These are phyloP conservation scores for Lactarius evosmus DNA, from an alignment of 768 basidiomycete genomes.

Conservation along the genomic window DNA sequence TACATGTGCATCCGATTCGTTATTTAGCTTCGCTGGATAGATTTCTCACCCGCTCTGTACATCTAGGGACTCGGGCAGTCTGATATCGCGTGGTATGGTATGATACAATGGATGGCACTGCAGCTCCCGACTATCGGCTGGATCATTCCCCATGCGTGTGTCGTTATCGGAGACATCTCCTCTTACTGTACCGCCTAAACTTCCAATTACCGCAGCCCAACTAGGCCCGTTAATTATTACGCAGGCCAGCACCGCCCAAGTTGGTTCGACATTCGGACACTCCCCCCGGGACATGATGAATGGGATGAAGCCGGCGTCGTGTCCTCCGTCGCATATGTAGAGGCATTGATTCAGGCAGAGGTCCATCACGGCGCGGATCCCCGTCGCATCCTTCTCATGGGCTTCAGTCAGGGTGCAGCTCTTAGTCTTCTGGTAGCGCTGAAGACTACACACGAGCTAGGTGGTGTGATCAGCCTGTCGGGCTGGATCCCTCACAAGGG, in stretches of 20 bases:
- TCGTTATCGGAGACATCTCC: neutral
- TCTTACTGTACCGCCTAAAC: neutral
- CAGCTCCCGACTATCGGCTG: conserved; percentile 42
- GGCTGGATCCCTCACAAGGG: conserved; percentile 44
- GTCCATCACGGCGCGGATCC: conserved; percentile 39
- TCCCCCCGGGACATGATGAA: conserved; percentile 39
- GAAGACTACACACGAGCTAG: conserved; percentile 42
- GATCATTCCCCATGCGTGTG: conserved; percentile 46
- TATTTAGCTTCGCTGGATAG: neutral
- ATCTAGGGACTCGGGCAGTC: conserved; percentile 42
- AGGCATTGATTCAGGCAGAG: conserved; percentile 39
- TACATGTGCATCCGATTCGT: conserved; percentile 33
- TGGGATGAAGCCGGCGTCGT: conserved; percentile 38
- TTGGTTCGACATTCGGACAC: conserved; percentile 43
- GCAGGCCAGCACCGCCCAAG: conserved; percentile 35
- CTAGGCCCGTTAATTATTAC: conserved; percentile 34
- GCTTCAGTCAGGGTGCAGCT: conserved; percentile 46
- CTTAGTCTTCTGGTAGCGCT: conserved; percentile 40
- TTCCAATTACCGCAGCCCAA: conserved; percentile 28
- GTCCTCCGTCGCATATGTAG: conserved; percentile 38
- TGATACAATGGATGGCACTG: conserved; percentile 36
- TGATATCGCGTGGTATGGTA: conserved; percentile 38
- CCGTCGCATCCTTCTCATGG: conserved; percentile 40
- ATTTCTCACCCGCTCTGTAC: neutral
- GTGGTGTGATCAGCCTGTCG: conserved; percentile 44